Evolutionary conservation across 768 basidiomycete genomes (phyloP), one percentile per base, ranked within the genome.

Genomic region (Scleroderma bovista): DNA sequence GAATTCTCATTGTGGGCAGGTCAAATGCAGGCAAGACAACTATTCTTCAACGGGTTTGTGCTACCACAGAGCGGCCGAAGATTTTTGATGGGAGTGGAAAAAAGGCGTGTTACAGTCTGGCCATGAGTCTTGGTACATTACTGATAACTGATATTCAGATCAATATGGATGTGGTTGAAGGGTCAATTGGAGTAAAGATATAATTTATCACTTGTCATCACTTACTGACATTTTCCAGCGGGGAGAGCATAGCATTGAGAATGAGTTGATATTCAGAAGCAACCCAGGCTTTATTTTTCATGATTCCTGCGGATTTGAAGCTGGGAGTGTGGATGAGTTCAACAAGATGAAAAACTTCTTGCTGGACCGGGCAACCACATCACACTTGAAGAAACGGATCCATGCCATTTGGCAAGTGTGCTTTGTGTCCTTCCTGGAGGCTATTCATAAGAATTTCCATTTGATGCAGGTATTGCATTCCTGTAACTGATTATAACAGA

Each of bases 21-120:
- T 67, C 69, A 6, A 72, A 72, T 47, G 62, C 70, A 1, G 72
- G 72, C 0, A 74, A 74, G 53, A 74, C 71, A 1, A 73, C 73
- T 0, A 59, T 74, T 24, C 59, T 72, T 20, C 61, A 70, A 53
- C 64, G 60, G 47, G 62, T 74, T 6, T 72, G 71, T 53, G 60
- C 66, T 47, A 64, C 68, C 7, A 63, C 53, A 1, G 66, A 70
- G 8, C 58, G 64, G 2, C 69, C 70, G 0, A 57, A 49, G 17
- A 62, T 72, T 37, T 57, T 52, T 16, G 54, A 61, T 52, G 19
- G 47, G 5, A 6, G 42, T 1, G 62, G 64, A 15, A 44, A 52
- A 6, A 39, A 26, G 56, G 68, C 68, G 7, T 10, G 10, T 17
- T 17, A 40, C 6, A 40, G 1, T 4, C 11, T 5, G 20, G 2